Base-by-base conservation (phyloP, 2,329 filamentous ascomycete species). In the Colletotrichum sp. region DNA sequence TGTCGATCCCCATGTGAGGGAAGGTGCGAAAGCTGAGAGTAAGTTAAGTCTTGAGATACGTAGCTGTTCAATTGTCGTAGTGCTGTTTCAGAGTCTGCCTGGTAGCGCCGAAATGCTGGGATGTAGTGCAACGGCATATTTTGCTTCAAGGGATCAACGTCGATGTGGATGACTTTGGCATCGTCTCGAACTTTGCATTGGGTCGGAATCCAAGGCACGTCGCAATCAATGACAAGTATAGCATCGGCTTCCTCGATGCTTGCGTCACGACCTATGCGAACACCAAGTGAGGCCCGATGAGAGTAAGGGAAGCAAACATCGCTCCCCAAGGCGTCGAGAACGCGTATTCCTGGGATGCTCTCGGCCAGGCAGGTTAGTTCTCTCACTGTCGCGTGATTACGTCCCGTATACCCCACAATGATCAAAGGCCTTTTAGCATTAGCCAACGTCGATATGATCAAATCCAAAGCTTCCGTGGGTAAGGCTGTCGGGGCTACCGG, bases 151-250 rank as follows among this genome's bases (percentile, higher is more conserved):
- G 92, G 91, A 78, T 94, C 92, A 62, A 92, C 87, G 78, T 94
- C 92, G 57, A 94, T 88, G 79, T 94, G 92, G 83, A 91, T 93
- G 71, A 94, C 85, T 77, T 86, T 88, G 18, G 89, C 89, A 18
- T 89, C 86, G 3, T 85, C 83, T 3, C 83, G 83, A 0, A 92
- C 92, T 78, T 87, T 87, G 83, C 90, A 92, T 18, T 92, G 92
- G 0, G 95, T 97, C 18, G 93, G 93, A 70, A 98, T 96, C 95
- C 96, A 98, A 0, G 96, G 96, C 0, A 98, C 95, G 81, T 98
- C 96, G 78, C 95, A 98, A 84, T 98, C 94, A 28, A 98, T 82
- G 4, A 98, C 93, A 1, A 98, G 79, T 75, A 98, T 98, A 10
- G 95, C 91, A 82, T 98, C 96, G 1, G 96, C 95, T 1, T 92